Evolutionary conservation across 163 green algal species (phyloP), one percentile per base, ranked within the genome.

Genomic region (Chlamydomonas reinhardtii): DNA sequence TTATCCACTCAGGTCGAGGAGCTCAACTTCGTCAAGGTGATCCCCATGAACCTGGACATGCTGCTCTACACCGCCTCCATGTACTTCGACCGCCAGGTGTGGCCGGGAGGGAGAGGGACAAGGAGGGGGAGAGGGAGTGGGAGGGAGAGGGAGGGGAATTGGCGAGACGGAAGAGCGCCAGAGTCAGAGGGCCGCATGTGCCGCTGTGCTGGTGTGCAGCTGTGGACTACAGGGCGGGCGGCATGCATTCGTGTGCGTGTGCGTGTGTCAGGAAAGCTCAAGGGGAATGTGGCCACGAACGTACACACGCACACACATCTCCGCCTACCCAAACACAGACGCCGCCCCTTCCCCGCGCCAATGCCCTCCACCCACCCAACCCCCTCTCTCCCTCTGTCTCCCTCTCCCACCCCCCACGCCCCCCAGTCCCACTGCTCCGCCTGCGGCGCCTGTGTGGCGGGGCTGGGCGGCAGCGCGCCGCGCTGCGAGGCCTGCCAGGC

Each of bases 1-100:
- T n/a, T n/a, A n/a, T n/a, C 39, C 39, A 48, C 39, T 5, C 78
- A 85, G 78, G 78, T 77, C 1, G 65, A 85, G 86, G 78, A 88
- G 80, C 74, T 88, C n/a, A 83, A 83, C 61, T 89, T 83, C 39
- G 91, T 92, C 27, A 94, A 93, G 76, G 84, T 90, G 48, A 90
- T 93, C 31, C 52, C 74, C 35, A 71, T 76, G 48, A 89, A 88
- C 56, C 74, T 91, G 25, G 90, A 93, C 83, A 70, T 74, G n/a
- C 70, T 93, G 27, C 72, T 93, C 24, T 90, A 85, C 74, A 72
- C 90, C 17, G 76, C 74, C 15, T 65, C 85, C 31, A 29, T 85
- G 2, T 93, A 87, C 74, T 91, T 89, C 24, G 89, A 92, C 76
- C 74, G 88, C 19, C 77, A 84, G 65, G 77, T 84, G 76, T 2